Conservation (phyloP, 495 filamentous ascomycete genomes). For the Aspergillus nanangensis region DNA sequence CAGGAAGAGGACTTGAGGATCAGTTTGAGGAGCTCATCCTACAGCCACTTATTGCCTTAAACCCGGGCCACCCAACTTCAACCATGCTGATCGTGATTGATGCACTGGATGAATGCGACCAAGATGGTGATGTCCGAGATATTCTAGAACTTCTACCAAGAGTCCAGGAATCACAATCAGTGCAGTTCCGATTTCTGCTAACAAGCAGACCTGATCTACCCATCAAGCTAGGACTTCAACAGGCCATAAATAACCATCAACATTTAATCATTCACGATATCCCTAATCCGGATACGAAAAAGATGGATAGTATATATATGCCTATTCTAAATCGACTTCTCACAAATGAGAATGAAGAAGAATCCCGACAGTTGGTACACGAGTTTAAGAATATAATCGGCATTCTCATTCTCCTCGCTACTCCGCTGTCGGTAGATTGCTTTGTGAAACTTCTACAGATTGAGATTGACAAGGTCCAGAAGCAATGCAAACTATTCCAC, state of each 20-base stretch:
- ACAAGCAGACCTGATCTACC: constrained; percentile 41
- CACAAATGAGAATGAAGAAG: constrained; percentile 4
- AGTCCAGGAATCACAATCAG: constrained; percentile 3
- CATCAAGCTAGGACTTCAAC: constrained; percentile 27
- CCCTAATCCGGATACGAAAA: constrained; percentile 6
- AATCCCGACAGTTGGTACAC: neutral
- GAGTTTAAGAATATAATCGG: constrained; percentile 22
- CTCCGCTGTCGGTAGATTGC: constrained; percentile 14
- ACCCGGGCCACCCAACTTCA: neutral
- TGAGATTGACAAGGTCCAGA: constrained; percentile 4
- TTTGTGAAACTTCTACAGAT: constrained; percentile 9
- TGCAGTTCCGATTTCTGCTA: constrained; percentile 20
- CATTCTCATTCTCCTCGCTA: constrained; percentile 18
- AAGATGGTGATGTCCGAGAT: constrained; percentile 28
- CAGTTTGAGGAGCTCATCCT: constrained; percentile 48
- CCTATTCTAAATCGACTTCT: constrained; percentile 20
- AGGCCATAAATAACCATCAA: constrained; percentile 8
- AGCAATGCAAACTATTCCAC: constrained; percentile 11
- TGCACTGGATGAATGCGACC: constrained; percentile 47
- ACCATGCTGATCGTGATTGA: constrained; percentile 39
- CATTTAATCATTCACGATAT: constrained; percentile 19
- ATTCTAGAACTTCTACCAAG: constrained; percentile 33
- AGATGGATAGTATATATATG: constrained; percentile 19
- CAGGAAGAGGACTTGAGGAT: constrained; percentile 26
- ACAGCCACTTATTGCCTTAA: constrained; percentile 21